Percentiles rank a stretch among this genome's conserved stretches.
These are phyloP conservation scores for Dryas alaskensis DNA, from an alignment of 306 rosid genomes.

Conservation along the genomic window DNA sequence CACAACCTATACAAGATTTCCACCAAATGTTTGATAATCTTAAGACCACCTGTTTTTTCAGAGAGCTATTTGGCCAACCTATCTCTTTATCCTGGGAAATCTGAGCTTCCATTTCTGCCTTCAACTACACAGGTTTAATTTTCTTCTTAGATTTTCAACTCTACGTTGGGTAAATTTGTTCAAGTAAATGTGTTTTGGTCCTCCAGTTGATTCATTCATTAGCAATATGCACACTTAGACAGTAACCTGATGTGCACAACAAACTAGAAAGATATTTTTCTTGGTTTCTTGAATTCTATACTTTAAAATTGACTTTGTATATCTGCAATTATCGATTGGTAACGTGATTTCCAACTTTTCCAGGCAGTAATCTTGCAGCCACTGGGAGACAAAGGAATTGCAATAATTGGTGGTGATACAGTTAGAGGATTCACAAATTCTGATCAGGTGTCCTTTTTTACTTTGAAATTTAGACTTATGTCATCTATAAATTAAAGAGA, in stretches of 20 bases:
- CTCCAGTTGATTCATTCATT: neutral
- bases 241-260: neutral
- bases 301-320: neutral
- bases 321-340: conserved; percentile 8
- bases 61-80: conserved; percentile 94
- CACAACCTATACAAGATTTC: conserved; percentile 15
- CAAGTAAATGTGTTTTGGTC: neutral
- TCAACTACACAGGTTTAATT: conserved; percentile 76
- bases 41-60: conserved; percentile 28
- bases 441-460: conserved; percentile 57
- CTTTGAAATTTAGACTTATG: neutral
- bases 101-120: conserved; percentile 90
- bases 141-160: neutral
- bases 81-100: conserved; percentile 86
- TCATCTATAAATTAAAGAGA: neutral
- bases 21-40: conserved; percentile 15
- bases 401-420: conserved; percentile 85
- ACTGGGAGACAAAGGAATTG: conserved; percentile 87
- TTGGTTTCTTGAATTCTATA: neutral
- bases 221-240: neutral
- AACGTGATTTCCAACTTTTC: conserved; percentile 22
- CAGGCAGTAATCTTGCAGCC: conserved; percentile 97
- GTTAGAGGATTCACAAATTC: conserved; percentile 83
- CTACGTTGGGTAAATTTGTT: too few relatives aligned
- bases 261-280: neutral